Evolutionary conservation across 805 yeast species (phyloP), one percentile per base, ranked within the genome.

Genomic region (Candida caryicola): DNA sequence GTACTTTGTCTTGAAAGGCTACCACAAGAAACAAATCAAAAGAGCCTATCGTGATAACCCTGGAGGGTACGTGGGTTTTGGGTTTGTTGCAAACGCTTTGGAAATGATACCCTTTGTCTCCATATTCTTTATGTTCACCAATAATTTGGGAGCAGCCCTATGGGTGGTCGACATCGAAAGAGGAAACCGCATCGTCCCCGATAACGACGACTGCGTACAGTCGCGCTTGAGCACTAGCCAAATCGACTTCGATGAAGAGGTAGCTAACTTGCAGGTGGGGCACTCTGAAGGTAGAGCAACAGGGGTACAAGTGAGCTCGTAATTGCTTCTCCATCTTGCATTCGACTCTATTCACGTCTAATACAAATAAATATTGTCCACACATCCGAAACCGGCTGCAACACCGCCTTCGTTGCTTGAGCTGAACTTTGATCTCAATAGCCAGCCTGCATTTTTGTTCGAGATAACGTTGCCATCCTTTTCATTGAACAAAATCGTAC

Each of bases 361-460:
- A 42, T 73, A 70, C 29, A 87, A 64, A 43, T 80, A 77, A 26
- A 89, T 72, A 54, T 89, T 85, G 61, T 93, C 99, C 29, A 93
- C 86, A 61, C 97, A 89, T 5, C 98, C 99, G 63, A 86, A 91
- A 1, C 99, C 99, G 12, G 99, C 99, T 16, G 98, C 98, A 23
- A 93, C 97, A 28, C 99, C 99, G 27, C 99, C 99, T 67, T 93
- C 99, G 61, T 93, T 82, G 37, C 95, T 84, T 3, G 83, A 68
- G 47, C 86, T 83, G 40, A 89, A 79, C 60, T 93, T 93, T 15
- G 96, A 85, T 64, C 99, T 79, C 50, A 93, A 67, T 47, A 93
- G 70, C 79, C 86, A 87, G 4, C 97, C 98, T 1, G 89, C 79
- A 45, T 76, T 76, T 29, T 77, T 77, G 59, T 93, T 93, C 38